These are phyloP conservation scores for Lyophyllum atratum DNA, from an alignment of 768 basidiomycete genomes.

Conservation along the genomic window DNA sequence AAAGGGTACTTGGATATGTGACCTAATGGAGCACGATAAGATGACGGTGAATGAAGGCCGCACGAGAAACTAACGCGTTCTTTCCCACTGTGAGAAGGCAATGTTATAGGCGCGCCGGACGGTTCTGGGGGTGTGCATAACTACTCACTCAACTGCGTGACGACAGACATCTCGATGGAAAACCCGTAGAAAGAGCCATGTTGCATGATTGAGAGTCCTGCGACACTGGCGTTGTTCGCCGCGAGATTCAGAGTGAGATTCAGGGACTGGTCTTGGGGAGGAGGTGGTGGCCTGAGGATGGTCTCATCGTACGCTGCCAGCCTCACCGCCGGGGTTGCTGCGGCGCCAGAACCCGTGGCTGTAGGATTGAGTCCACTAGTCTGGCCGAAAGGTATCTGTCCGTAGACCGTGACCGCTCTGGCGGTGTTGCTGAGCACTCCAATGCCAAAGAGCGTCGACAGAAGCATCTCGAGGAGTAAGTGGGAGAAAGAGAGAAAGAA, in stretches of 20 bases:
- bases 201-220: constrained; percentile 40
- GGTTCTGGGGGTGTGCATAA: not conserved
- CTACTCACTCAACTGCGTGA: constrained; percentile 64
- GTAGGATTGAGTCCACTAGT: constrained; percentile 9
- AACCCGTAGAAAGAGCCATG: constrained; percentile 69
- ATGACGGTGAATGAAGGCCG: constrained; percentile 1
- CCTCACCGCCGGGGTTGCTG: constrained; percentile 32
- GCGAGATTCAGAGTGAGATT: constrained; percentile 48
- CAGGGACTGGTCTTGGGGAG: constrained; percentile 45
- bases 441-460: constrained; percentile 7
- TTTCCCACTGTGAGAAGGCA: constrained; percentile 42
- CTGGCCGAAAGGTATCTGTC: constrained; percentile 30
- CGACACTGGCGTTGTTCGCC: constrained; percentile 29
- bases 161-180: constrained; percentile 75
- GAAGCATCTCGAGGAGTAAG: constrained; percentile 9
- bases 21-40: constrained; percentile 32
- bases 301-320: constrained; percentile 56
- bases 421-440: constrained; percentile 7
- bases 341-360: constrained; percentile 17
- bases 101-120: not conserved
- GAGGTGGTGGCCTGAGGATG: constrained; percentile 47
- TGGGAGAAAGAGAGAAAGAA: not conserved
- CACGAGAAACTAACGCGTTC: constrained; percentile 41
- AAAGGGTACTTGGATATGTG: constrained; percentile 54
- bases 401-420: constrained; percentile 31